Conservation (phyloP, 1,139 yeast genomes). For the Saccharomyces hybrid region DNA sequence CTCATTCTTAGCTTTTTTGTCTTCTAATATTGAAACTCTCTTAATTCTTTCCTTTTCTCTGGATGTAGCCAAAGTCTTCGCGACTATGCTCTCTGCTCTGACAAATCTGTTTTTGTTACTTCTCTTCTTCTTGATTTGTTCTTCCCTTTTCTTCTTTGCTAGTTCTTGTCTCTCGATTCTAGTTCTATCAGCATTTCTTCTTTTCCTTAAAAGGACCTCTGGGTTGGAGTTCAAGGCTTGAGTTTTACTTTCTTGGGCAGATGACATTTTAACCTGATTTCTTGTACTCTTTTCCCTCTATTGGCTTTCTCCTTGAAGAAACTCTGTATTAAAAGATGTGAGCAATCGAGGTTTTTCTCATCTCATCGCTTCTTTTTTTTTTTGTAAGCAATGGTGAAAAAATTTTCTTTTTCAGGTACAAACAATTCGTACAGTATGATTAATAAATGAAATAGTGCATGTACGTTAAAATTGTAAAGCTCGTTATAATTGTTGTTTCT, state of each 20-base stretch:
- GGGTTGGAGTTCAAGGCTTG: slow-evolving; percentile 54
- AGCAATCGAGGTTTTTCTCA: background rate
- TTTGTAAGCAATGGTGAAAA: background rate
- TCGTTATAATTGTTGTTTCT: too few species aligned
- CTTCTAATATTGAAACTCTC: slow-evolving; percentile 49
- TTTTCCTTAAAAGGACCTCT: slow-evolving; percentile 64
- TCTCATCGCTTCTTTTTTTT: background rate
- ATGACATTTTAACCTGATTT: slow-evolving; percentile 7
- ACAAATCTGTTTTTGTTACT: slow-evolving; percentile 46
- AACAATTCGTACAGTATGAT: background rate
- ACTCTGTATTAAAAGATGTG: background rate
- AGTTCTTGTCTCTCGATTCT: slow-evolving; percentile 56
- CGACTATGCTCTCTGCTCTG: slow-evolving; percentile 67
- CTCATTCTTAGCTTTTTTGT: slow-evolving; percentile 23
- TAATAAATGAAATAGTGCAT: background rate
- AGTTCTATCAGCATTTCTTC: slow-evolving; percentile 68
- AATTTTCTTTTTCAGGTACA: background rate
- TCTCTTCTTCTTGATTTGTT: slow-evolving; percentile 38
- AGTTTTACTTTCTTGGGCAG: slow-evolving; percentile 1
- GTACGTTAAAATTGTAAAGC: too few species aligned
- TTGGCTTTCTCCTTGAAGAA: background rate
- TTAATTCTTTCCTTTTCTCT: slow-evolving; percentile 63
- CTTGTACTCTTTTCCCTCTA: background rate
- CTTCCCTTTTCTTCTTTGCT: slow-evolving; percentile 38
- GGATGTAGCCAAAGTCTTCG: slow-evolving; percentile 54